Evolutionary conservation across 129 eudicot genomes (phyloP).

Genomic region (Centella asiatica): DNA sequence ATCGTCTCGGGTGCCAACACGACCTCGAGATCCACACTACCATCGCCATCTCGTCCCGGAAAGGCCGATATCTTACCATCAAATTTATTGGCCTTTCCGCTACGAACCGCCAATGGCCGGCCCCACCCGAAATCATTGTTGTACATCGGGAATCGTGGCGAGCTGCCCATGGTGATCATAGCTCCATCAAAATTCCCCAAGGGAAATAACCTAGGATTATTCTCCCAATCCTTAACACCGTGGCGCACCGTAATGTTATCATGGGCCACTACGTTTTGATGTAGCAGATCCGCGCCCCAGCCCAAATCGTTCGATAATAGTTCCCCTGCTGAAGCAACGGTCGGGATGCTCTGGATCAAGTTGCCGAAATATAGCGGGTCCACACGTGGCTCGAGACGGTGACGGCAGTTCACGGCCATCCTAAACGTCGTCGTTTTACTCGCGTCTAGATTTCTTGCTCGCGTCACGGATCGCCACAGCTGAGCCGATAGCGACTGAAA

Average conservation of each 20-base stretch:
- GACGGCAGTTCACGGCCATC: slow-evolving; percentile 88
- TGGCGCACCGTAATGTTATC: slow-evolving; percentile 53
- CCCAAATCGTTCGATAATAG: slow-evolving; percentile 43
- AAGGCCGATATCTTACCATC: slow-evolving; percentile 79
- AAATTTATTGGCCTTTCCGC: slow-evolving; percentile 70
- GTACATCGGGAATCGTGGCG: slow-evolving; percentile 83
- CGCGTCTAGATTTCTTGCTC: slow-evolving; percentile 40
- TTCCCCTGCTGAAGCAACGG: slow-evolving; percentile 54
- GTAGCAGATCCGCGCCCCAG: slow-evolving; percentile 61
- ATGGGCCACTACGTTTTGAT: slow-evolving; percentile 66
- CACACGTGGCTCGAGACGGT: slow-evolving; percentile 51
- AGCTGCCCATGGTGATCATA: slow-evolving; percentile 86
- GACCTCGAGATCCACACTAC: slow-evolving; percentile 76
- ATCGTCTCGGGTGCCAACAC: slow-evolving; percentile 61
- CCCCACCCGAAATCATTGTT: slow-evolving; percentile 88
- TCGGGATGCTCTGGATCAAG: slow-evolving; percentile 83
- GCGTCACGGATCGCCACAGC: slow-evolving; percentile 74
- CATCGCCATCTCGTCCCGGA: slow-evolving; percentile 53
- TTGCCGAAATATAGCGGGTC: slow-evolving; percentile 68
- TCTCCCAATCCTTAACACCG: slow-evolving; percentile 74
- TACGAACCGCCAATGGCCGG: slow-evolving; percentile 59
- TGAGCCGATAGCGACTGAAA: slow-evolving; percentile 66
- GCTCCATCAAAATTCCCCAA: slow-evolving; percentile 84
- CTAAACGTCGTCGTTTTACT: slow-evolving; percentile 61
- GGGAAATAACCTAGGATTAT: slow-evolving; percentile 61